Base-by-base conservation (phyloP, 768 basidiomycete species). In the Leccinum disarticulatum region DNA sequence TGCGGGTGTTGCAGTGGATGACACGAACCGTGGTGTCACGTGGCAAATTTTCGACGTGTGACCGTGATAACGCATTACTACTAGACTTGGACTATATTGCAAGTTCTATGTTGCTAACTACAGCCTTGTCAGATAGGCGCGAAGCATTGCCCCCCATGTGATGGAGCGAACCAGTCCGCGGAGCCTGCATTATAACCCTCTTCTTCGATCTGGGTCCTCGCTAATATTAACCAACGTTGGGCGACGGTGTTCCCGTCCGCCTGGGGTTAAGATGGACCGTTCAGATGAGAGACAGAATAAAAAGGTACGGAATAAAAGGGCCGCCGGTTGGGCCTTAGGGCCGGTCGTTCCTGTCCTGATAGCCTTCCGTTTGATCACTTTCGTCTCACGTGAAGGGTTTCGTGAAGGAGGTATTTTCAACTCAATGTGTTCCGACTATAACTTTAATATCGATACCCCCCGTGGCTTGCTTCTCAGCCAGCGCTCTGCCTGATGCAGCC, bases 151-250 rank as follows among this genome's bases (percentile, higher is more conserved):
- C 65, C 71, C 68, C 60, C 71, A 52, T 54, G 14, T 17, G 49
- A 55, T 13, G 50, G 60, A 62, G 36, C 11, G 6, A 55, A 54
- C 55, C 55, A 15, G 19, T 48, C 48, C 52, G 74, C 61, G 66
- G 72, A 64, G 62, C 62, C 52, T 80, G 88, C 88, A 91, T 91
- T 91, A 88, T 84, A 83, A 83, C 83, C 81, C 77, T 82, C 84
- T 71, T 76, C 0, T 69, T 74, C 69, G 14, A 36, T 91, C 84
- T 90, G 72, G 87, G 85, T 87, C 84, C 79, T 81, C 80, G 85
- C 89, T 89, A 22, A 22, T 22, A 91, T 92, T 90, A 71, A 75
- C 66, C 79, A 79, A 79, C 80, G 77, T 33, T 77, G 69, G 66
- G 64, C 60, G 58, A 27, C 6, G 57, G 57, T 52, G 64, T 68